A percentile compares a stretch with the other conserved stretches of the same genome.
Conservation (phyloP, 2,329 filamentous ascomycete genomes). For the Fusarium ramigenum region DNA sequence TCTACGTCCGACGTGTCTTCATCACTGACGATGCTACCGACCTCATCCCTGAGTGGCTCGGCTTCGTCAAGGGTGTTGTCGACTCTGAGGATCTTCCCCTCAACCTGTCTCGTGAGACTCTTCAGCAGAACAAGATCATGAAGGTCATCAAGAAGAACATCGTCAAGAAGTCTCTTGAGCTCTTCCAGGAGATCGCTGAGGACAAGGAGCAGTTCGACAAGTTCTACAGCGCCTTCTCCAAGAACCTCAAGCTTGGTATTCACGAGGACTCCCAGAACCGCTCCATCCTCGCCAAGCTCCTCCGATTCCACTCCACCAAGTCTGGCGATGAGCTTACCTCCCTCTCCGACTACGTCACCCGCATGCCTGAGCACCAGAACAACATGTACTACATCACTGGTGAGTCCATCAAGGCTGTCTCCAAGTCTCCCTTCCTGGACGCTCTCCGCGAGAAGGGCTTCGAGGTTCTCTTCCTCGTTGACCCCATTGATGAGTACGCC, state of each 20-base stretch:
- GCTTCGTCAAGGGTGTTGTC: slow-evolving; percentile 99
- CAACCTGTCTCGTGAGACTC: slow-evolving; percentile 99
- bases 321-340: slow-evolving; percentile 96
- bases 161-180: slow-evolving; percentile 99
- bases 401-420: slow-evolving; percentile 97
- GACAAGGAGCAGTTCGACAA: slow-evolving; percentile 99
- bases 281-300: slow-evolving; percentile 89
- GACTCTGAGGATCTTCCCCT: slow-evolving; percentile 99
- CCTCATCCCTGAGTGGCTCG: slow-evolving; percentile 98
- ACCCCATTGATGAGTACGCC: slow-evolving; percentile 99
- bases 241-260: slow-evolving; percentile 99
- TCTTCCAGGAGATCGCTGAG: slow-evolving; percentile 98
- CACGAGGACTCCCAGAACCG: slow-evolving; percentile 99
- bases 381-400: slow-evolving; percentile 99
- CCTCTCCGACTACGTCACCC: slow-evolving; percentile 95
- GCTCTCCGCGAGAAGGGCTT: slow-evolving; percentile 99
- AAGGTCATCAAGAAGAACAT: slow-evolving; percentile 99
- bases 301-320: slow-evolving; percentile 99
- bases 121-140: slow-evolving; percentile 99
- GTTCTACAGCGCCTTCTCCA: slow-evolving; percentile 99
- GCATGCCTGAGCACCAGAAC: slow-evolving; percentile 99
- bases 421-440: slow-evolving; percentile 99
- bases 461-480: slow-evolving; percentile 98
- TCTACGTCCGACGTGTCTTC: slow-evolving; percentile 99
- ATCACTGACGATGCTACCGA: slow-evolving; percentile 99